Base-by-base conservation (phyloP, 1,284 basidiomycete species). In the Flammula alnicola region DNA sequence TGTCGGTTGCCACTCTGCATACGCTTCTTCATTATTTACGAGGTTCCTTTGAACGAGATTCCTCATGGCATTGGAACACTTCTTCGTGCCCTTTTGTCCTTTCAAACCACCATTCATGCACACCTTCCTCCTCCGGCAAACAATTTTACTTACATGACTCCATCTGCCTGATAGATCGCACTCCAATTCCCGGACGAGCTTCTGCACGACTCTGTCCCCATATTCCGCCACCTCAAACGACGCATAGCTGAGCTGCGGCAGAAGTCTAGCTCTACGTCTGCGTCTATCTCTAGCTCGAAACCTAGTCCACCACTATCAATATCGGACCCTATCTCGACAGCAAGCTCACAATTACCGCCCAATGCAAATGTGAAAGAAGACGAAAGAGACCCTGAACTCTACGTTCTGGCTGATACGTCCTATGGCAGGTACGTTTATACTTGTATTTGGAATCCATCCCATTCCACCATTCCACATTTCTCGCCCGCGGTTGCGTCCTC, bases 161-260 rank as follows among this genome's bases (percentile, higher is more conserved):
- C 20, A 25, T 37, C 11, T 23, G 38, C 41, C 30, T 31, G 17
- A 27, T 51, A 94, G 91, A 83, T 94, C 45, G 94, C 93, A 0
- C 79, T 99, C 8, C 96, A 99, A 67, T 98, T 99, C 59, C 95
- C 97, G 0, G 96, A 99, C 65, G 93, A 97, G 68, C 82, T 97
- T 7, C 72, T 99, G 4, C 81, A 84, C 16, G 87, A 93, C 55
- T 93, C 94, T 0, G 93, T 98, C 1, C 86, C 88, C 0, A 86
- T 98, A n/a, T 97, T 87, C 63, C 79, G 82, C 35, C 70, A 74
- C 2, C 76, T 99, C 23, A 89, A 87, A 63, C 64, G 63, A 3
- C 36, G 49, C 66, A 66, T 44, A 70, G 91, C 14, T 75, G 77
- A 16, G 56, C 62, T 11, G 73, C 65, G 14, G 22, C n/a, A 23